These are phyloP conservation scores for Scenedesmus sp. DNA, from an alignment of 163 green algal genomes.

Conservation along the genomic window DNA sequence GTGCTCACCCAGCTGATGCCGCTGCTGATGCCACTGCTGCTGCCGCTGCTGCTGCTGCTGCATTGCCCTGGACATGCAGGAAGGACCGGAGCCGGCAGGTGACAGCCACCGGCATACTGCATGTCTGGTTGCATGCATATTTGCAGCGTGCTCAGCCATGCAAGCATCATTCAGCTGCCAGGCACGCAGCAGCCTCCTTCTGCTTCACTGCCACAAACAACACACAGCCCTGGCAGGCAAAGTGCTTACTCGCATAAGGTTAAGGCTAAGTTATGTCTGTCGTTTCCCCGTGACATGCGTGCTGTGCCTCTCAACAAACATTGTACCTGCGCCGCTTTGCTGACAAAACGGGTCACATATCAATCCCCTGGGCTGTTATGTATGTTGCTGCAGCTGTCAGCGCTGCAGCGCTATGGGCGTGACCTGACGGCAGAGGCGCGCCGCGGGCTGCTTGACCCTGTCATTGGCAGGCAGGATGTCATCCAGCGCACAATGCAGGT, in stretches of 20 bases:
- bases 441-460: conserved; percentile 68
- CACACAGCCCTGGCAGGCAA: neutral
- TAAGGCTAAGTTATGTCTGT: too few relatives aligned
- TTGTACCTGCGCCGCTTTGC: neutral
- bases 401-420: conserved; percentile 68
- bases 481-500: conserved; percentile 67
- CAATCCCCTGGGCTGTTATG: neutral
- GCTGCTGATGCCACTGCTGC: neutral
- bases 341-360: too few relatives aligned
- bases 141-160: neutral
- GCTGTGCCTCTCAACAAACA: too few relatives aligned
- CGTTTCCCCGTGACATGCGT: too few relatives aligned
- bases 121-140: neutral
- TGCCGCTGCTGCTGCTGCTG: conserved; percentile 13
- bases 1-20: neutral
- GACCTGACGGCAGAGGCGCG: conserved; percentile 69
- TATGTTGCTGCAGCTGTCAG: conserved; percentile 19
- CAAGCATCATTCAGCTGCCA: too few relatives aligned
- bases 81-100: conserved; percentile 37
- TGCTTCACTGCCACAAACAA: too few relatives aligned
- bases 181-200: too few relatives aligned
- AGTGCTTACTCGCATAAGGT: too few relatives aligned
- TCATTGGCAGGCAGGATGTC: conserved; percentile 64
- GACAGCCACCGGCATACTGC: neutral
- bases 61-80: neutral